Base-by-base conservation (phyloP, 768 basidiomycete genomes). In the Lactarius pseudohatsudake region DNA sequence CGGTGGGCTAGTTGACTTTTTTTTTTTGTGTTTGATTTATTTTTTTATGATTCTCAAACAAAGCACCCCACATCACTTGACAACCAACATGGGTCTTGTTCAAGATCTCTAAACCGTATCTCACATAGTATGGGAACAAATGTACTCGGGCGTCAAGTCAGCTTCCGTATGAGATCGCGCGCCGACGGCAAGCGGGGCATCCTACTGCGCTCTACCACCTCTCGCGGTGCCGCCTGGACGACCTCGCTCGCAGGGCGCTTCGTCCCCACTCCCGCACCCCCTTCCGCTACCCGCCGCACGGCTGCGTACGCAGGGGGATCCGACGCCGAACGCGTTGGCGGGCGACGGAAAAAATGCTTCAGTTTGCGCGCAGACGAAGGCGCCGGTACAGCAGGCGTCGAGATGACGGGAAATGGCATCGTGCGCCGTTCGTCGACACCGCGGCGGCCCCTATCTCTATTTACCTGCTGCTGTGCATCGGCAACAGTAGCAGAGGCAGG, bases 1-100 rank as follows among this genome's bases (percentile, higher is more conserved):
- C 82, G 82, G 82, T 83, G 82, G 82, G 82, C 82, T 84, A 83
- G 1, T 45, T 4, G 16, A 26, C 0, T 18, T 26, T 26, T 26
- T 26, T 26, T n/a, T n/a, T n/a, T n/a, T n/a, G n/a, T n/a, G n/a
- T n/a, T n/a, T n/a, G n/a, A n/a, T n/a, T n/a, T n/a, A n/a, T n/a
- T 18, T 26, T 26, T 26, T 26, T 26, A 26, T 26, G 26, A 26
- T 26, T 26, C 26, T 40, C 10, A 11, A 18, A 20, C 9, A 26
- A 5, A 32, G 8, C 34, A 57, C 28, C 16, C 11, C 8, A 32
- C 28, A 30, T 16, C 28, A 30, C 16, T 20, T n/a, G n/a, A 20
- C 20, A 45, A 45, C 20, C 13, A 38, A 38, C 4, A 38, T 38
- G 38, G 38, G 38, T 40, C 1, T 28, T 54, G 11, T 30, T 4